Evolutionary conservation across 768 basidiomycete genomes (phyloP).

Genomic region (Pleurotus giganteus): DNA sequence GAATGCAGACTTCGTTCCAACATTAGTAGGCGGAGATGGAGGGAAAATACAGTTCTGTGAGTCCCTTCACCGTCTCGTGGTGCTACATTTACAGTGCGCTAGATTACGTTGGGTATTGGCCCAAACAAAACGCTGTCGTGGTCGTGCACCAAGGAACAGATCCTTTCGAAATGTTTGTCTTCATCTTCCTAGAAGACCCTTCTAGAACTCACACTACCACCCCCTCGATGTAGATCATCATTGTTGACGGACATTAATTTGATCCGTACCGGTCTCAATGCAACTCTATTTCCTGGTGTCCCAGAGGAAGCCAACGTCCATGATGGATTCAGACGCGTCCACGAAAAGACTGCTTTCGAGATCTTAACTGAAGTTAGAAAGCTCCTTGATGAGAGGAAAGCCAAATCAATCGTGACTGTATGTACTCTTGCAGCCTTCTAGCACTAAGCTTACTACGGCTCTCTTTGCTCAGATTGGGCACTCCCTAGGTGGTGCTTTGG

Average conservation of each 20-base stretch:
- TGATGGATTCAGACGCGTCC: conserved; percentile 47
- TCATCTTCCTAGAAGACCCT: too few relatives aligned
- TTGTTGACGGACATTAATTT: conserved; percentile 47
- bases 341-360: conserved; percentile 30
- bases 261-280: conserved; percentile 33
- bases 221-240: conserved; percentile 31
- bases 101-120: conserved; percentile 45
- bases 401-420: neutral
- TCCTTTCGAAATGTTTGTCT: conserved; percentile 38
- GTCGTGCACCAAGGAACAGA: conserved; percentile 55
- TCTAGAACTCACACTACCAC: too few relatives aligned
- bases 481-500: conserved; percentile 42
- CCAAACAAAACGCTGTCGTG: conserved; percentile 39
- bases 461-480: conserved; percentile 29
- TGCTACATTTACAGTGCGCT: neutral
- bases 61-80: conserved; percentile 5
- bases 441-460: neutral
- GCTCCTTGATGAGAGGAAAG: conserved; percentile 33
- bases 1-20: conserved; percentile 27
- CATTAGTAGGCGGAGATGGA: conserved; percentile 30
- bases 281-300: conserved; percentile 49
- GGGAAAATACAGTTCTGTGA: conserved; percentile 30
- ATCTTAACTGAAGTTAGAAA: conserved; percentile 42
- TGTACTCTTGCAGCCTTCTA: neutral
- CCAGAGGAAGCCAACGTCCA: conserved; percentile 40